Evolutionary conservation across 2,329 filamentous ascomycete species (phyloP), one percentile per base, ranked within the genome.

Genomic region (Ascochyta koolunga): DNA sequence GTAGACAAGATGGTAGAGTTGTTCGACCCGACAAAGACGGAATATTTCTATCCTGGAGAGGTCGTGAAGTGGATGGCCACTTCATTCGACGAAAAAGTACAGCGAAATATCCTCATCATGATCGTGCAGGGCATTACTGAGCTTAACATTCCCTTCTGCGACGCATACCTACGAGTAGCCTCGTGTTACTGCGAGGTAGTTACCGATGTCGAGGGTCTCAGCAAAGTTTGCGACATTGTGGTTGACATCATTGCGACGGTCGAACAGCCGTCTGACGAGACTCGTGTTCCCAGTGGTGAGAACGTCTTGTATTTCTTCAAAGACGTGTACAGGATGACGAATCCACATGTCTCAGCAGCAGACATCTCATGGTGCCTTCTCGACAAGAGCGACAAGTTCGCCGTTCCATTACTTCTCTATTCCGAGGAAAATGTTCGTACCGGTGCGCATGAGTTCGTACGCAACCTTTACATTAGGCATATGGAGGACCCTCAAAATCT

Each of bases 1-100:
- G 44, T 76, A 16, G 72, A 75, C 45, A 73, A 67, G 44, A 68
- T 73, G 46, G 51, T 74, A 24, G 73, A 75, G 47, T 32, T 60
- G 5, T 75, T 73, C 31, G 72, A 75, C 36, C 37, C 44, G 2
- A 50, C 63, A 18, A 73, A 68, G 48, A 59, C 64, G 2, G 68
- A 70, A 7, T 37, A 61, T 16, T 71, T 68, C 39, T 73, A 70
- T 54, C 73, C 73, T 27, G 71, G 71, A 11, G 66, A 72, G 21
- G 61, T 75, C 9, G 48, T 76, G 33, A 72, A 65, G 40, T 62
- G 62, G 59, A 67, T 75, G 63, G 59, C 72, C 13, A 45, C 59
- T 29, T 63, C 64, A 15, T 19, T 47, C 11, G 61, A 70, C 7
- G n/a, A 41, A 5, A 41, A 39, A 2, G 43, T 62, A 8, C 66